These are phyloP conservation scores for Penicillium janthinellum DNA, from an alignment of 2,329 filamentous ascomycete species.

Conservation along the genomic window DNA sequence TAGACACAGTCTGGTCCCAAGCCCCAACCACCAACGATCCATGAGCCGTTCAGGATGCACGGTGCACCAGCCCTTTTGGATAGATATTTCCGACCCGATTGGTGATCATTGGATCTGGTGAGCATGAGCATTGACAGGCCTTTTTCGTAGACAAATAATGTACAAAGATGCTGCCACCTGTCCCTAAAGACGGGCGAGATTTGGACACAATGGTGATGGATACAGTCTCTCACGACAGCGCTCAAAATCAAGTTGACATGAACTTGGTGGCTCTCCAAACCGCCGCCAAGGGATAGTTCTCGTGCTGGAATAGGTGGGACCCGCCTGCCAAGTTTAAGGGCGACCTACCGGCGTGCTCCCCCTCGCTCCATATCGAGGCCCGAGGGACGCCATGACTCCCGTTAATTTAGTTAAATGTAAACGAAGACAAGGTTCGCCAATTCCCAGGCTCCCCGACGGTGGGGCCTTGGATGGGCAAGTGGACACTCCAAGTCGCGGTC, in stretches of 20 bases:
- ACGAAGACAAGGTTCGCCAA: slow-evolving; percentile 22
- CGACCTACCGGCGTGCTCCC: slow-evolving; percentile 3
- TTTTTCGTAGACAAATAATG: too few species aligned
- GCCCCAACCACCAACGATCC: neutral
- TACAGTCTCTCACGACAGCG: neutral
- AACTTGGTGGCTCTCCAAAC: neutral
- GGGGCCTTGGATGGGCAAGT: slow-evolving; percentile 11
- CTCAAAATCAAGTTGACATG: neutral
- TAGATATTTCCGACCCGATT: neutral
- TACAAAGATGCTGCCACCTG: too few species aligned
- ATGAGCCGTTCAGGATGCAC: neutral
- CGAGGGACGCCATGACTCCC: slow-evolving; percentile 5
- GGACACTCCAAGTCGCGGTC: slow-evolving; percentile 15
- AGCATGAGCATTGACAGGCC: neutral
- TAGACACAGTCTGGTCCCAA: neutral
- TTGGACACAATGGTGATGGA: neutral
- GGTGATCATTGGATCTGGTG: too few species aligned
- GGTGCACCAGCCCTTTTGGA: neutral
- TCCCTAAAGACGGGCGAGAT: too few species aligned
- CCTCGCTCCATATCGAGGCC: slow-evolving; percentile 11
- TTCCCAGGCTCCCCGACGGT: slow-evolving; percentile 18
- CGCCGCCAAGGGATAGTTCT: neutral
- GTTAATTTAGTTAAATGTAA: neutral
- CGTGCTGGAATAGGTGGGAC: slow-evolving; percentile 14
- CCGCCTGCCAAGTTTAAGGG: slow-evolving; percentile 19